phyloP scores from a whole-genome alignment of 495 filamentous ascomycete species.

The Thozetella sp. region DNA sequence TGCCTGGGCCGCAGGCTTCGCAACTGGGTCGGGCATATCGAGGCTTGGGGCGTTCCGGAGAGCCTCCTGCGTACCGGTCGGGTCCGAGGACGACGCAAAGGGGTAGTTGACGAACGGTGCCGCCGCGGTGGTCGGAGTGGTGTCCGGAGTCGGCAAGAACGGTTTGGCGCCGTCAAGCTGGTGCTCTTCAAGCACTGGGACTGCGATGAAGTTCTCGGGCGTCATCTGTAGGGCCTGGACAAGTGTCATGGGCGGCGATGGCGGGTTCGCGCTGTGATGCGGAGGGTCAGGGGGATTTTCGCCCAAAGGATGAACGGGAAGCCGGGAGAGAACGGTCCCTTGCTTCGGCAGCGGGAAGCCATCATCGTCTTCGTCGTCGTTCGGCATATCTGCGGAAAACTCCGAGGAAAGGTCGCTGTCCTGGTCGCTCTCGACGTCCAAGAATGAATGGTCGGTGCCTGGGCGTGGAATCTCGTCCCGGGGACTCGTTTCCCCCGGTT shows the following conservation, averaged over 20 bases:
- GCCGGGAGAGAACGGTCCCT: slow-evolving; percentile 45
- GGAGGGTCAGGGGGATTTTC: slow-evolving; percentile 14
- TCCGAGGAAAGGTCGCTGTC: slow-evolving; percentile 82
- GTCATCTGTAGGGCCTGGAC: slow-evolving; percentile 58
- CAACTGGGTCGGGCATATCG: slow-evolving; percentile 24
- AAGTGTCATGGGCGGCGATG: slow-evolving; percentile 78
- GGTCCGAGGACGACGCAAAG: slow-evolving; percentile 29
- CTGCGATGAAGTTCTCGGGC: slow-evolving; percentile 26
- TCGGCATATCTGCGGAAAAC: slow-evolving; percentile 68
- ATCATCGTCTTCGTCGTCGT: slow-evolving; percentile 43
- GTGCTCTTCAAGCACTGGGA: slow-evolving; percentile 35
- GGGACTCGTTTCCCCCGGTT: slow-evolving; percentile 20
- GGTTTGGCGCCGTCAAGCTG: slow-evolving; percentile 46
- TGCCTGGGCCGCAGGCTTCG: slow-evolving; percentile 4
- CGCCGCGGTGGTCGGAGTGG: slow-evolving; percentile 44
- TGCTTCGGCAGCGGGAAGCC: slow-evolving; percentile 26
- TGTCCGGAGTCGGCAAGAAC: slow-evolving; percentile 54
- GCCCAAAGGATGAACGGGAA: slow-evolving; percentile 66
- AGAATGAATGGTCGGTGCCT: slow-evolving; percentile 58
- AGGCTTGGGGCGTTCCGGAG: slow-evolving; percentile 33
- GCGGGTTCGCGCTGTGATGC: slow-evolving; percentile 50
- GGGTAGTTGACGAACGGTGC: slow-evolving; percentile 20
- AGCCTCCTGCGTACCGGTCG: slow-evolving; percentile 37
- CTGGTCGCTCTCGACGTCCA: slow-evolving; percentile 69
- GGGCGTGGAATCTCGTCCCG: slow-evolving; percentile 7